Percentiles rank a stretch among this genome's conserved stretches.
phyloP scores from a whole-genome alignment of 2,329 filamentous ascomycete genomes.

The Botryosphaeria dothidea region DNA sequence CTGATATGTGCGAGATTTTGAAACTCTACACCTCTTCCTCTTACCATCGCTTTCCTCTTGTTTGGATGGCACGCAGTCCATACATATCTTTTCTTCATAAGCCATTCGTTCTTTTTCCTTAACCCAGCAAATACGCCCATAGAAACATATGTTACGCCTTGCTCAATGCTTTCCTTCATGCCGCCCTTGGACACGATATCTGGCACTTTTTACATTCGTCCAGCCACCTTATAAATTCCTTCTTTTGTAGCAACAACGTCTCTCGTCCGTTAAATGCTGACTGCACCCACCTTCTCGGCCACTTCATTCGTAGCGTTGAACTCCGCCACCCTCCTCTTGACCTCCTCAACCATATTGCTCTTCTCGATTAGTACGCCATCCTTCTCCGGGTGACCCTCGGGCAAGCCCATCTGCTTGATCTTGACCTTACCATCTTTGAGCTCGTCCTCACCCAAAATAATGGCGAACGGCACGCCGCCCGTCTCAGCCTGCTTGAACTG shows the following conservation, averaged over 20 bases:
- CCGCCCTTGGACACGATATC: neutral
- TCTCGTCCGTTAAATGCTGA: neutral
- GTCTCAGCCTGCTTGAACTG: constrained; percentile 91
- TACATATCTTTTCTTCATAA: neutral
- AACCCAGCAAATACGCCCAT: neutral
- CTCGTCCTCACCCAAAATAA: constrained; percentile 92
- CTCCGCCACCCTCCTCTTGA: constrained; percentile 54
- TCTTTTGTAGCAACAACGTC: neutral
- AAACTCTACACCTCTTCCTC: neutral
- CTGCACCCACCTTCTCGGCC: constrained; percentile 20
- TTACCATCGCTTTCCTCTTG: neutral
- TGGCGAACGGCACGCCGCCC: constrained; percentile 76
- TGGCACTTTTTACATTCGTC: neutral
- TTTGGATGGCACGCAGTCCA: neutral
- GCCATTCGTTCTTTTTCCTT: neutral
- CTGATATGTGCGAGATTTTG: neutral
- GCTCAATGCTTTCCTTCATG: neutral
- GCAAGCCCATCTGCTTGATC: constrained; percentile 81
- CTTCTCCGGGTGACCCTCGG: constrained; percentile 84
- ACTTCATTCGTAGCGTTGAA: constrained; percentile 32
- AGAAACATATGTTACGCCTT: neutral
- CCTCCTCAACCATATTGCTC: constrained; percentile 62
- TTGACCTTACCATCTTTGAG: constrained; percentile 79
- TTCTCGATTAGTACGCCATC: constrained; percentile 76
- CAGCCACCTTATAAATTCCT: no score